Evolutionary conservation across 2,329 filamentous ascomycete species (phyloP), one percentile per base, ranked within the genome.

Genomic region (Leptographium procerum): DNA sequence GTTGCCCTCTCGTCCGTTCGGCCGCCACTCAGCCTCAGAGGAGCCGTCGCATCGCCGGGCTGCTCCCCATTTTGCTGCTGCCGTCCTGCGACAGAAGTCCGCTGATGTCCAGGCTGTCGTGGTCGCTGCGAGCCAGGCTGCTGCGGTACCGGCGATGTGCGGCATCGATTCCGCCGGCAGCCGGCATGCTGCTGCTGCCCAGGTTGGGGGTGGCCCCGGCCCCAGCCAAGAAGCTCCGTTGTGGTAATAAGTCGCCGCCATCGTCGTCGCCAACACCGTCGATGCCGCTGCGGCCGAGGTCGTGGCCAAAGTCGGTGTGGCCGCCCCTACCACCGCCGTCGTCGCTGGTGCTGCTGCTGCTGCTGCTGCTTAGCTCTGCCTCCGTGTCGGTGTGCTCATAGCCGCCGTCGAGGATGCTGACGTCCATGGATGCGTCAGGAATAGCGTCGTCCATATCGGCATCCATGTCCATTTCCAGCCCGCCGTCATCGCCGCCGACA

Each of bases 361-460:
- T 29, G 19, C 58, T 62, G 66, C 76, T 81, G 60, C 71, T 78
- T 56, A 84, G 64, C 56, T 85, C 84, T 10, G 77, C 85, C 63
- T 89, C 87, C 2, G 86, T 87, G 70, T 90, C 87, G 10, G 87
- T 90, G 68, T 90, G 87, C 73, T 91, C 87, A 72, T 89, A 90
- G 64, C 82, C 81, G 29, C 73, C 62, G 13, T 56, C 59, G 28
- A 61, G 57, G 13, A 52, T 57, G 36, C 59, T 63, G 11, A 60
- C 36, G 36, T 63, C 59, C 56, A 62, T 60, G 10, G 34, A 52
- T 3, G 31, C 50, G 60, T 87, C 84, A 24, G 86, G 85, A 40
- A 89, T 81, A 60, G 87, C 85, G 54, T 83, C 85, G 68, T 90
- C 87, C 47, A 89, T 75, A 66, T 90, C 79, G n/a, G 78, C 83